Base-by-base conservation (phyloP, 73 alveolate genomes). In the Halteria grandinella region DNA sequence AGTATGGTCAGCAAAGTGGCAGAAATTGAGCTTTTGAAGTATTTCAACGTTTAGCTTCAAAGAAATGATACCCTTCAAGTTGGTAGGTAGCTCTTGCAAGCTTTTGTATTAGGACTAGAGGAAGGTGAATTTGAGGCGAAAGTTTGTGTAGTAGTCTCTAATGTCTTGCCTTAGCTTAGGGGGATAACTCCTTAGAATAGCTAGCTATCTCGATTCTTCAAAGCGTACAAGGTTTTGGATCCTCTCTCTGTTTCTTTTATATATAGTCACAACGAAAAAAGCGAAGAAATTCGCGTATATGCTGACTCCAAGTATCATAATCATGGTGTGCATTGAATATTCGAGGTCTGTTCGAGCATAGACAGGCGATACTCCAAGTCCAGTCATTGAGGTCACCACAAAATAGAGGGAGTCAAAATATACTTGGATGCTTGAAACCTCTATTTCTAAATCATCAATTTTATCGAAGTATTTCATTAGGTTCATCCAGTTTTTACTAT, bases 331-430 rank as follows among this genome's bases (percentile, higher is more conserved):
- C 28, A 86, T 66, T 14, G 73, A 31, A 15, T 53, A 29, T 47
- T 86, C 95, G 15, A 70, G 33, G 11, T 36, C 48, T 0, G 87
- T 86, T 14, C 47, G 54, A 0, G 90, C 88, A 17, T 53, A 69
- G 12, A 69, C 48, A 32, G 66, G 54, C 0, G 81, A 84, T 34
- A 62, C 64, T 32, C 86, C 88, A 23, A 71, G 44, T 12, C 91
- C 90, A 6, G 89, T 73, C 90, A 86, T 79, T 23, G 89, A 50
- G 14, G 87, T 66, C 2, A 81, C 82, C 17, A 64, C 89, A 62
- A 74, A 86, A 70, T 81, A 70, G 45, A 69, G 34, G 24, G 91
- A 48, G 29, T 80, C 95, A 29, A 86, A 31, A 37, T 86, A 86
- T 15, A 21, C 51, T 49, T 79, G 70, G 17, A 54, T 29, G 18